phyloP scores from a whole-genome alignment of 371 early-diverging fungal species.

The Parasitella parasitica region DNA sequence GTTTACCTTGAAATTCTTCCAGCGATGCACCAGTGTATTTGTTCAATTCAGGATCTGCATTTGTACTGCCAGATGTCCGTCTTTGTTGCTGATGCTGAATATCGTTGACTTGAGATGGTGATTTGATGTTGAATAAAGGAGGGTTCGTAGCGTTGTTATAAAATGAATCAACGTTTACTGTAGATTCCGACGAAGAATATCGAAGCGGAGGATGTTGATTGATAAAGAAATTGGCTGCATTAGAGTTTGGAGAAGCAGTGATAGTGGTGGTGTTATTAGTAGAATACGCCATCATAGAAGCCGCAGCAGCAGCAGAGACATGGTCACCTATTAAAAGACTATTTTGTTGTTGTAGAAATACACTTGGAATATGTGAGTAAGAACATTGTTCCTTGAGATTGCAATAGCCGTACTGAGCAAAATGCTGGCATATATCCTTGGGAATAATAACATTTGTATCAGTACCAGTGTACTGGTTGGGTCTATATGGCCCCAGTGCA shows the following conservation, averaged over 20 bases:
- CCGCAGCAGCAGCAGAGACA: neutral
- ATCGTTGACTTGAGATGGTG: neutral
- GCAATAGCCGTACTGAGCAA: constrained; percentile 62
- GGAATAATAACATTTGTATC: neutral
- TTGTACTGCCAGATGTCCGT: neutral
- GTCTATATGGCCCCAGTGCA: neutral
- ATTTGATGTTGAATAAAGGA: neutral
- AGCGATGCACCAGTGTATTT: constrained; percentile 63
- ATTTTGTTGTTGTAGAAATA: neutral
- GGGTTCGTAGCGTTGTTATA: neutral
- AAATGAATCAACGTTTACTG: neutral
- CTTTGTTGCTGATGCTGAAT: neutral
- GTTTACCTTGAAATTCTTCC: constrained; percentile 70
- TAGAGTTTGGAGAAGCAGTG: neutral
- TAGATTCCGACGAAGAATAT: neutral
- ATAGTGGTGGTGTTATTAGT: neutral
- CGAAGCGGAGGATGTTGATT: neutral
- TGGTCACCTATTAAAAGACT: neutral
- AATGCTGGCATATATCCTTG: constrained; percentile 28
- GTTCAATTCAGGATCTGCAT: constrained; percentile 15
- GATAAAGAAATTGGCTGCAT: neutral
- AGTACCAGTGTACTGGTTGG: neutral
- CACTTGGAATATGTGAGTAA: constrained; percentile 41
- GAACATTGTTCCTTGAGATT: constrained; percentile 60
- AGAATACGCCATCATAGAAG: neutral